These are phyloP conservation scores for Neurospora discreta DNA, from an alignment of 495 filamentous ascomycete genomes.

Conservation along the genomic window DNA sequence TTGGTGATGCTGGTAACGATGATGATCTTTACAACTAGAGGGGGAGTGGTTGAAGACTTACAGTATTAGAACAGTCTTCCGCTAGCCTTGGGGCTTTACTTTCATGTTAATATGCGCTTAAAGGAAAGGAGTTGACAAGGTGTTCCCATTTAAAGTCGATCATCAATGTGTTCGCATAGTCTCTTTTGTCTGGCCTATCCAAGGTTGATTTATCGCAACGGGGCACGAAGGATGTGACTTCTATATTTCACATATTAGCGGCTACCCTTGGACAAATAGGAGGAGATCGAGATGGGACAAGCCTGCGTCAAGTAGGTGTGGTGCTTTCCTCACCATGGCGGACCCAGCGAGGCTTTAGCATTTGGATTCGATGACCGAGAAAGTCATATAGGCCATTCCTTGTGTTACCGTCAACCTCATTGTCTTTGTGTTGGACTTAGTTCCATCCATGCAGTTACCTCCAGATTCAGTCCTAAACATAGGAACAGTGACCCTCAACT, in stretches of 20 bases:
- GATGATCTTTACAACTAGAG: slow-evolving; percentile 67
- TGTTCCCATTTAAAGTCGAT: background rate
- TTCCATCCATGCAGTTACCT: background rate
- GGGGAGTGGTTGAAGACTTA: background rate
- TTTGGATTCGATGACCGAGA: background rate
- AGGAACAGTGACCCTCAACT: background rate
- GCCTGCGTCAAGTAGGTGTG: background rate
- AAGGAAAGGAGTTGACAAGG: background rate
- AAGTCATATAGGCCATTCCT: background rate
- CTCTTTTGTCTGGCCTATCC: background rate
- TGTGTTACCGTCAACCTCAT: background rate
- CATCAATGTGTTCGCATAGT: background rate
- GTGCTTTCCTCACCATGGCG: background rate
- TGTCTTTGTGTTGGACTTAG: background rate
- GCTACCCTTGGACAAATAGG: background rate
- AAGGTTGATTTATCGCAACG: background rate
- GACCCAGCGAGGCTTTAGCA: background rate
- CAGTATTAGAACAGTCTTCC: background rate
- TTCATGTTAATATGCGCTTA: background rate
- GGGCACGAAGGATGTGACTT: background rate
- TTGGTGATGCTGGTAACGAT: slow-evolving; percentile 77
- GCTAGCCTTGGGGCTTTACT: background rate
- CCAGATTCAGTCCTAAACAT: background rate
- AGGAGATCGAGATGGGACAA: background rate
- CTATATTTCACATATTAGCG: background rate